These are phyloP conservation scores for Arachnomyces sp. DNA, from an alignment of 2,329 filamentous ascomycete species.

Conservation along the genomic window DNA sequence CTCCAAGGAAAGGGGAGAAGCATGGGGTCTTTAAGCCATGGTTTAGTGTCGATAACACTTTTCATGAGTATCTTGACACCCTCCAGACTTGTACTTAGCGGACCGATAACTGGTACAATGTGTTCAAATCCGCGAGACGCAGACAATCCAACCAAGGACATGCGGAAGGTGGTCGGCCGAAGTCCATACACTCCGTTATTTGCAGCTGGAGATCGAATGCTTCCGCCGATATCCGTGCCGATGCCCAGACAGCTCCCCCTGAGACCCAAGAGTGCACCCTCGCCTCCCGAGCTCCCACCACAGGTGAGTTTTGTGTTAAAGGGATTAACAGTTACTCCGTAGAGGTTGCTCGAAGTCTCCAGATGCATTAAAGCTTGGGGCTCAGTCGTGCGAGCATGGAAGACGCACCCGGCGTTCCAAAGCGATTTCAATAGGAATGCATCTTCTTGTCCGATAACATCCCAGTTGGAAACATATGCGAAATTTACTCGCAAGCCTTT, in stretches of 20 bases:
- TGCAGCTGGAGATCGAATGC: conserved; percentile 34
- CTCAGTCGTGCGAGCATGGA: conserved; percentile 25
- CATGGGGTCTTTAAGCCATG: conserved; percentile 32
- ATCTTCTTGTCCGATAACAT: conserved; percentile 3
- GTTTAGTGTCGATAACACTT: conserved; percentile 24
- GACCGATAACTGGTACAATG: conserved; percentile 23
- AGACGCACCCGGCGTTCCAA: conserved; percentile 8
- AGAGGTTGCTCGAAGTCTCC: conserved; percentile 52
- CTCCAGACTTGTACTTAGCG: conserved; percentile 19
- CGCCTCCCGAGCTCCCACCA: conserved; percentile 60
- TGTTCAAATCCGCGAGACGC: conserved; percentile 15
- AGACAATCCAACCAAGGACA: conserved; percentile 26
- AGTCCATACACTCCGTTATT: conserved; percentile 36
- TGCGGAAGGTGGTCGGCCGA: conserved; percentile 27
- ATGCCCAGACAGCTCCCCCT: conserved; percentile 53
- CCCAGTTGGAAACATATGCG: conserved; percentile 11
- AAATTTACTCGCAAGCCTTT: conserved; percentile 11
- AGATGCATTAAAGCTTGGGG: conserved; percentile 50
- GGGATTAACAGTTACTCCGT: conserved; percentile 56
- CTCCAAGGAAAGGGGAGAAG: conserved; percentile 32
- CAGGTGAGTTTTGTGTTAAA: conserved; percentile 54
- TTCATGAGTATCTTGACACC: conserved; percentile 22
- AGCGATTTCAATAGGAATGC: conserved; percentile 2
- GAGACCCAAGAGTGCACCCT: conserved; percentile 54
- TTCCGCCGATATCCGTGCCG: conserved; percentile 53